Conservation (phyloP, 108 stramenopile species). For the Skeletonema grethae region DNA sequence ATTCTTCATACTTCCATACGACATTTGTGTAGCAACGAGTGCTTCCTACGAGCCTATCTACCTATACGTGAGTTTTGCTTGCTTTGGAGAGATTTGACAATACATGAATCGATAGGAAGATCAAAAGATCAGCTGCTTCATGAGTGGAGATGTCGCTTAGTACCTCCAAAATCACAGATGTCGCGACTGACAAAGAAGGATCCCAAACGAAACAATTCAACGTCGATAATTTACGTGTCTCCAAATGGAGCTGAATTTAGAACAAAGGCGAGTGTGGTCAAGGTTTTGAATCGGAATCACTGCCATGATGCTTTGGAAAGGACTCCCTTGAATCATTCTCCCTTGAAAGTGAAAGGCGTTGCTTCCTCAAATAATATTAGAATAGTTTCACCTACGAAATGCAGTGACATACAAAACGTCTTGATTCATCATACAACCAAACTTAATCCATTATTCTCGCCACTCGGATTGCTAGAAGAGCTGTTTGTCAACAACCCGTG, state of each 20-base stretch:
- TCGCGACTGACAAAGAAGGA: neutral
- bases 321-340: neutral
- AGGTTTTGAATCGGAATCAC: slow-evolving; percentile 10
- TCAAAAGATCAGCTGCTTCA: slow-evolving; percentile 21
- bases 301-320: slow-evolving; percentile 2
- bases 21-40: slow-evolving; percentile 42
- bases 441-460: slow-evolving; percentile 37
- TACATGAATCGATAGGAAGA: slow-evolving; percentile 6
- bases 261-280: slow-evolving; percentile 19
- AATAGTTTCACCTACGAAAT: neutral
- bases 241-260: slow-evolving; percentile 21
- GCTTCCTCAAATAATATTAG: neutral
- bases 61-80: slow-evolving; percentile 46
- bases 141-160: slow-evolving; percentile 43
- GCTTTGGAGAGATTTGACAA: slow-evolving; percentile 33
- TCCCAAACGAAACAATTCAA: slow-evolving; percentile 8
- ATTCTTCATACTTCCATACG: slow-evolving; percentile 34
- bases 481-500: slow-evolving; percentile 65
- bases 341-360: neutral
- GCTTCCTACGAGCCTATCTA: slow-evolving; percentile 49
- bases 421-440: slow-evolving; percentile 9
- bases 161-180: slow-evolving; percentile 3
- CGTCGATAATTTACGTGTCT: slow-evolving; percentile 20
- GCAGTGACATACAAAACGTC: neutral
- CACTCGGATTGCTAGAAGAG: slow-evolving; percentile 73